Conservation (phyloP, 2,329 filamentous ascomycete species). For the Colletotrichum sp. region DNA sequence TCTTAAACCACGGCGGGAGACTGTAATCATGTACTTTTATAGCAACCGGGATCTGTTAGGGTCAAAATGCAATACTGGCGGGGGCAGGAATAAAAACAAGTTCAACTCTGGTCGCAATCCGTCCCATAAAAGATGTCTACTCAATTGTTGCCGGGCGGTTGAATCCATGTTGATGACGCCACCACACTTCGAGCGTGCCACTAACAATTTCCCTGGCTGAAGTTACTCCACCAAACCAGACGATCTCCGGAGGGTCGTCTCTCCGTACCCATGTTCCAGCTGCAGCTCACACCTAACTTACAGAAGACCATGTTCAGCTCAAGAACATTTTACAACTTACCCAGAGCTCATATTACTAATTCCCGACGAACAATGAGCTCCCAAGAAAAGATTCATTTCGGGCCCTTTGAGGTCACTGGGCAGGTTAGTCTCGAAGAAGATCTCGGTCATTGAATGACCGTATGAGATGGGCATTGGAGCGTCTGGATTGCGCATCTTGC, state of each 20-base stretch:
- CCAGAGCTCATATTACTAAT: not conserved
- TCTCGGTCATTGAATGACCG: not conserved
- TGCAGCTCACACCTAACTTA: not conserved
- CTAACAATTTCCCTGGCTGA: constrained; percentile 13
- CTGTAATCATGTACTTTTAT: constrained; percentile 13
- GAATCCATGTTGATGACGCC: constrained; percentile 15
- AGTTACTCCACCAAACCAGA: constrained; percentile 1
- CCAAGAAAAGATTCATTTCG: constrained; percentile 65
- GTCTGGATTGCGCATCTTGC: not conserved
- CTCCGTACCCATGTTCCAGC: not conserved
- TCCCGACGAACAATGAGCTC: constrained; percentile 29
- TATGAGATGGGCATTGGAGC: not conserved
- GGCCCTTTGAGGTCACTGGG: constrained; percentile 76
- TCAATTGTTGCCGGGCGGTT: not conserved
- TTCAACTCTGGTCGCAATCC: not conserved
- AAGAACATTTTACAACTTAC: not conserved
- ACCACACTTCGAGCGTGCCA: not conserved
- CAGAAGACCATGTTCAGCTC: not conserved
- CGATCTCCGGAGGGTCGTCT: not conserved
- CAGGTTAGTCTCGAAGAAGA: constrained; percentile 58
- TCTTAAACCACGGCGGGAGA: not conserved
- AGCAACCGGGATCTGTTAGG: constrained; percentile 3
- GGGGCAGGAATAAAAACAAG: not conserved
- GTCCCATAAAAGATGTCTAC: not conserved
- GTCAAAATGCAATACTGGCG: not conserved